A percentile compares a stretch with the other conserved stretches of the same genome.
Evolutionary conservation across 495 filamentous ascomycete species (phyloP).

Genomic region (Neurospora sp.): DNA sequence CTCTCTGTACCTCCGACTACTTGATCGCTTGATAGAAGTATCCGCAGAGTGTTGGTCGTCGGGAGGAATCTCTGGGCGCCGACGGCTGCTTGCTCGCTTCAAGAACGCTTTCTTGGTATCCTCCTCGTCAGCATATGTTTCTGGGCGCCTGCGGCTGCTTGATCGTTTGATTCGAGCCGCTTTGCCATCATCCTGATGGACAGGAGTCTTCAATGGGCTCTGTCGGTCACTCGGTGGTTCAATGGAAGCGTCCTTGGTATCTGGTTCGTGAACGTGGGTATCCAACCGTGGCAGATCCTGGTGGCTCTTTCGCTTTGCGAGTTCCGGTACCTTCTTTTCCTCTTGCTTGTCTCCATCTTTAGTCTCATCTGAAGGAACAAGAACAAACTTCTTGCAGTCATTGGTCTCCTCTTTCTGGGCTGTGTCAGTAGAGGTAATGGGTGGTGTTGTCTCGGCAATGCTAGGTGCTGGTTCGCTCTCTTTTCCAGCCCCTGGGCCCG

Average conservation of each 20-base stretch:
- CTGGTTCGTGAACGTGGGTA: constrained; percentile 14
- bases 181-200: constrained; percentile 10
- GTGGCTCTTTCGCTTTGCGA: constrained; percentile 26
- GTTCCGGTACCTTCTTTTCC: constrained; percentile 9
- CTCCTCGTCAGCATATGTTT: background rate
- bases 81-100: background rate
- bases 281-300: constrained; percentile 28
- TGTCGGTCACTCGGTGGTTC: constrained; percentile 13
- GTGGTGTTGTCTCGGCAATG: background rate
- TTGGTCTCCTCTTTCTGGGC: constrained; percentile 24
- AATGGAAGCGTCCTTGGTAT: constrained; percentile 1
- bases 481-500: constrained; percentile 17
- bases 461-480: constrained; percentile 1
- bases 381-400: constrained; percentile 29
- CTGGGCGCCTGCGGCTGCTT: constrained; percentile 1
- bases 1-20: background rate
- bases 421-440: background rate
- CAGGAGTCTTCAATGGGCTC: constrained; percentile 12
- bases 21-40: background rate
- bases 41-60: background rate
- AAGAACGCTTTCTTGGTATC: background rate
- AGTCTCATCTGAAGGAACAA: constrained; percentile 9
- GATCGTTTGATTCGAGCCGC: background rate
- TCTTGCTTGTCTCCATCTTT: constrained; percentile 11
- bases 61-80: background rate